Evolutionary conservation across 2,329 filamentous ascomycete species (phyloP).

Genomic region (Penicillium sp.): DNA sequence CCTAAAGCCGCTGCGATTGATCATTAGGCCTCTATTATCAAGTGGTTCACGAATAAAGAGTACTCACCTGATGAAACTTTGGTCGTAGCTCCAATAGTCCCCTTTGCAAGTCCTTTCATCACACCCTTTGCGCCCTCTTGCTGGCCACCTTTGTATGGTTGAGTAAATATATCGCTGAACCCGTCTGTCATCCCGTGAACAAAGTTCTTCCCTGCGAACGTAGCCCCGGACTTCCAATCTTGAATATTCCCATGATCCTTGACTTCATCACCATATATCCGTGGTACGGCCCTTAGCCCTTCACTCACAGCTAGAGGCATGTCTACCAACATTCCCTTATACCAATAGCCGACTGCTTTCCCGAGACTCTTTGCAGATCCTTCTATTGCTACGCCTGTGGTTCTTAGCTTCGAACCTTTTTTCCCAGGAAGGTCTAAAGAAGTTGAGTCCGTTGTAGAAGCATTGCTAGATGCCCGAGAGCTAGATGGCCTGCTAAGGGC

Average conservation of each 20-base stretch:
- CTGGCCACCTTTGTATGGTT: not conserved
- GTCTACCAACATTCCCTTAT: constrained; percentile 42
- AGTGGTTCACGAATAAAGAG: constrained; percentile 26
- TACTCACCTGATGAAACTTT: not conserved
- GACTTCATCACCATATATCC: constrained; percentile 42
- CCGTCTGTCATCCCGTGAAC: not conserved
- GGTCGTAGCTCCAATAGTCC: not conserved
- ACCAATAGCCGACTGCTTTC: constrained; percentile 30
- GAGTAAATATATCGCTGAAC: not conserved
- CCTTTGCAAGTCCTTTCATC: not conserved
- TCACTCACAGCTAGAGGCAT: constrained; percentile 43
- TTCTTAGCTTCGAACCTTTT: too few species aligned
- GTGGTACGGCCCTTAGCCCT: constrained; percentile 40
- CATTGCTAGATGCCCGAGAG: not conserved
- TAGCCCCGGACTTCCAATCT: not conserved
- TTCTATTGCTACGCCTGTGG: not conserved
- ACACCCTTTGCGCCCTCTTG: not conserved
- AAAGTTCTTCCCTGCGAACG: not conserved
- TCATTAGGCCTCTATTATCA: not conserved
- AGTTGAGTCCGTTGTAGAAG: not conserved
- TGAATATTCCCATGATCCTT: constrained; percentile 36
- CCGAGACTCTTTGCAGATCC: constrained; percentile 30
- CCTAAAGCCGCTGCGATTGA: constrained; percentile 27
- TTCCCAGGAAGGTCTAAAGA: not conserved
- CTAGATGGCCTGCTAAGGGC: not conserved